Base-by-base conservation (phyloP, 139 green algal species). In the Tetratostichococcus sp. region DNA sequence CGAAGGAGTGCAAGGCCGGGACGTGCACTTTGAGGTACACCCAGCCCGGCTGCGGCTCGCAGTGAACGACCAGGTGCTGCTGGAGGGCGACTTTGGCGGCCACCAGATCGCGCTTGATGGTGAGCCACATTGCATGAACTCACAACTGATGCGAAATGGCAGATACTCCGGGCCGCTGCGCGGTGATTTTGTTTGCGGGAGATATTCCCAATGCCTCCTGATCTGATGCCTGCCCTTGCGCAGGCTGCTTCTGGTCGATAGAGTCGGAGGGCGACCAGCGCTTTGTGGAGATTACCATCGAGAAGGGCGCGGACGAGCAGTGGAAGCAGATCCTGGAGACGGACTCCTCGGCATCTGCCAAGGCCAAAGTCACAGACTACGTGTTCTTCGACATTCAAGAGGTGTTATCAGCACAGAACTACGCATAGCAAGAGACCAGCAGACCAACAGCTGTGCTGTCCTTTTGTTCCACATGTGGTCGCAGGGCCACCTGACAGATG, bases 11-110 rank as follows among this genome's bases (percentile, higher is more conserved):
- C 32, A 34, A 31, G 57, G 43, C 16, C 28, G 5, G 4, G 72
- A 77, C 30, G 4, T 77, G n/a, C 33, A 33, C 58, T 71, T 70
- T 34, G 31, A 70, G 59, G 58, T 77, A 31, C 72, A 77, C 58
- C 72, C 72, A 31, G 34, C 43, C 17, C 68, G 72, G 66, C 58
- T 77, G 22, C 50, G 35, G 58, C 72, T 77, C 5, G 57, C 23
- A 59, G 72, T 59, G 58, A 58, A 70, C 23, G 58, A 35, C 34
- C 33, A 62, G 22, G 39, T 43, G 22, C 43, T 77, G 33, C 72
- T 77, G 59, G 65, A 65, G 57, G 72, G 72, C 33, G 57, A 59
- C 35, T 28, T 71, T 34, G 31, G 33, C 35, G 72, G 28, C 28
- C 28, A 77, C n/a, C 30, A 25, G 26, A 33, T 77, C 28, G 31